Conservation (phyloP, 345 rosid genomes). For the Pistacia vera region DNA sequence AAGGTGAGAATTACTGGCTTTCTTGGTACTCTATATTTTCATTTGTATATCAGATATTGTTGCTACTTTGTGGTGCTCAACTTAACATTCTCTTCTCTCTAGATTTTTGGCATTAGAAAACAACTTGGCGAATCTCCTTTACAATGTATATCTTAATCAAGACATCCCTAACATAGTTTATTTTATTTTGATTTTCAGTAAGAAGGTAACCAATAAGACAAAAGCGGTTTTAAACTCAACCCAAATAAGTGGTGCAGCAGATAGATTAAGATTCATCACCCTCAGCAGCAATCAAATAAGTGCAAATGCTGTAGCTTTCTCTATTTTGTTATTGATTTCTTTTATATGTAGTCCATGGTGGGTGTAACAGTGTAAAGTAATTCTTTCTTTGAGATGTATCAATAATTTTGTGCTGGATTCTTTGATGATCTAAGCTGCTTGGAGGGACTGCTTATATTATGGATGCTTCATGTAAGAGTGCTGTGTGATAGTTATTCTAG, state of each 20-base stretch:
- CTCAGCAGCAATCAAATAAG: slow-evolving; percentile 34
- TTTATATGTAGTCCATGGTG: slow-evolving; percentile 29
- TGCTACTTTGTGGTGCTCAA: neutral
- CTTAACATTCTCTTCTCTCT: neutral
- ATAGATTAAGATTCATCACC: slow-evolving; percentile 27
- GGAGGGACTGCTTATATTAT: neutral
- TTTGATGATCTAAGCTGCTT: slow-evolving; percentile 1
- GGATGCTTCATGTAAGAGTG: slow-evolving; percentile 2
- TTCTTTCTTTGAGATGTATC: slow-evolving; percentile 8
- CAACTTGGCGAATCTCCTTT: neutral
- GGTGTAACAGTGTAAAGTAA: slow-evolving; percentile 17
- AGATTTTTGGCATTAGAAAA: neutral
- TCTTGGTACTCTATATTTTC: slow-evolving; percentile 1
- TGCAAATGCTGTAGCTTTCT: slow-evolving; percentile 40
- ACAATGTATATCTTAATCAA: slow-evolving; percentile 13
- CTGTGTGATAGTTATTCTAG: neutral
- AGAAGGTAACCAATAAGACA: slow-evolving; percentile 67
- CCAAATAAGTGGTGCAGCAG: slow-evolving; percentile 43
- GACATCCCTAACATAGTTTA: neutral
- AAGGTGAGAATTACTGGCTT: slow-evolving; percentile 55
- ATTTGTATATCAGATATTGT: slow-evolving; percentile 5
- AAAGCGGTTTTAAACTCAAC: slow-evolving; percentile 63
- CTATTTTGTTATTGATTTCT: slow-evolving; percentile 45
- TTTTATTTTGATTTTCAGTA: slow-evolving; percentile 48
- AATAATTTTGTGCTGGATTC: slow-evolving; percentile 19